A percentile compares a stretch with the other conserved stretches of the same genome.
Conservation (phyloP, 2,329 filamentous ascomycete genomes). For the Colletotrichum musae region DNA sequence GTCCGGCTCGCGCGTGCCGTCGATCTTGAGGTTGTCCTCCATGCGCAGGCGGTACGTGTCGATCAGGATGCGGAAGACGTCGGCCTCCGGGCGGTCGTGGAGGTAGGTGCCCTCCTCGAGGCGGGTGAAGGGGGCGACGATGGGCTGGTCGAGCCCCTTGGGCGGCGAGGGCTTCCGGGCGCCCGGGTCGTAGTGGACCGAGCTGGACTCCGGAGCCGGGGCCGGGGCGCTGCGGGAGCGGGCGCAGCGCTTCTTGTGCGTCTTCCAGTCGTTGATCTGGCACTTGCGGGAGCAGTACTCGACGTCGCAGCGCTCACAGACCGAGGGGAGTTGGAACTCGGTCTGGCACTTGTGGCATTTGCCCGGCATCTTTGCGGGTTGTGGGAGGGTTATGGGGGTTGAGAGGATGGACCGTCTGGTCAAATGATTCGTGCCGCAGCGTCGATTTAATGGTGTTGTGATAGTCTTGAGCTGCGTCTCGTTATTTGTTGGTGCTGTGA, state of each 20-base stretch:
- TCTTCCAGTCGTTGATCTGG: constrained; percentile 66
- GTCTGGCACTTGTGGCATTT: constrained; percentile 8
- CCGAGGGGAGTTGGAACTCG: background rate
- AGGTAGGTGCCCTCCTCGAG: constrained; percentile 59
- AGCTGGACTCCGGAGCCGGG: background rate
- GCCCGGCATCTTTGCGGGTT: background rate
- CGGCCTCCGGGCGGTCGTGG: constrained; percentile 57
- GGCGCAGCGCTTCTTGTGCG: constrained; percentile 61
- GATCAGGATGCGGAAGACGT: constrained; percentile 62
- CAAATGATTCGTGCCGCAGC: no score
- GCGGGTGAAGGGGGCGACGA: constrained; percentile 56
- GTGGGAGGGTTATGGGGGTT: background rate
- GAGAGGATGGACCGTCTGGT: no score
- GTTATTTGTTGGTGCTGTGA: background rate
- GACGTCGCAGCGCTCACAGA: constrained; percentile 14
- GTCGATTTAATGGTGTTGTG: background rate
- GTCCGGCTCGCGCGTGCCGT: constrained; percentile 46
- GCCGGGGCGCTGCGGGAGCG: constrained; percentile 1
- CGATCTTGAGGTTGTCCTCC: constrained; percentile 52
- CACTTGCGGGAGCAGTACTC: constrained; percentile 67
- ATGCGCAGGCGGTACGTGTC: constrained; percentile 64
- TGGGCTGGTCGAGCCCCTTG: constrained; percentile 46
- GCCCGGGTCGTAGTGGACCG: background rate
- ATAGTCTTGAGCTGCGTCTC: background rate
- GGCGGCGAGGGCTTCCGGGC: constrained; percentile 43